A percentile compares a stretch with the other conserved stretches of the same genome.
phyloP scores from a whole-genome alignment of 2,329 filamentous ascomycete species.

The Microdochium bolleyi region DNA sequence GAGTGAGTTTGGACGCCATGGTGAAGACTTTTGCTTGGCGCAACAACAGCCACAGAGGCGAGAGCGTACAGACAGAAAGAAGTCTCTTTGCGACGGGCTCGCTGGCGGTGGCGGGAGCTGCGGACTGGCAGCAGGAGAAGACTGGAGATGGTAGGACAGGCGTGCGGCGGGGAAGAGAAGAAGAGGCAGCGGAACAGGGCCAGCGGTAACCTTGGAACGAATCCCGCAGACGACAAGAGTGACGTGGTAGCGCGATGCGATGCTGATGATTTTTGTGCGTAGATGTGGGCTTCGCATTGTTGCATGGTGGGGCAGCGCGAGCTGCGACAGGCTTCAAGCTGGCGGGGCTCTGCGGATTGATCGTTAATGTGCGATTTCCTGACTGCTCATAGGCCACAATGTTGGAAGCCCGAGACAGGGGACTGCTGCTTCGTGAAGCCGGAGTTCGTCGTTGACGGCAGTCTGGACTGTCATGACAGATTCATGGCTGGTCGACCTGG shows the following conservation, averaged over 20 bases:
- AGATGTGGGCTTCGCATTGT: background rate
- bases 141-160: background rate
- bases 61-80: background rate
- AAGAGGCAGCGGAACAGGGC: background rate
- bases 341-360: background rate
- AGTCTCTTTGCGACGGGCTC: background rate
- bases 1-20: slow-evolving; percentile 92
- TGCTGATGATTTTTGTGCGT: background rate
- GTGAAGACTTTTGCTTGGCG: background rate
- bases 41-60: background rate
- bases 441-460: no score
- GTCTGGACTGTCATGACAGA: no score
- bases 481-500: no score
- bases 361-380: background rate
- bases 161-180: background rate
- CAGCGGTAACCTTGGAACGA: background rate
- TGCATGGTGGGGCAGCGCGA: background rate
- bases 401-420: background rate
- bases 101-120: background rate
- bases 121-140: background rate
- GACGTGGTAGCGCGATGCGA: background rate
- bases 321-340: background rate
- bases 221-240: background rate
- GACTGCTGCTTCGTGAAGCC: background rate
- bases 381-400: background rate